These are phyloP conservation scores for Phalaenopsis equestris DNA, from an alignment of 106 monocot species.

Conservation along the genomic window DNA sequence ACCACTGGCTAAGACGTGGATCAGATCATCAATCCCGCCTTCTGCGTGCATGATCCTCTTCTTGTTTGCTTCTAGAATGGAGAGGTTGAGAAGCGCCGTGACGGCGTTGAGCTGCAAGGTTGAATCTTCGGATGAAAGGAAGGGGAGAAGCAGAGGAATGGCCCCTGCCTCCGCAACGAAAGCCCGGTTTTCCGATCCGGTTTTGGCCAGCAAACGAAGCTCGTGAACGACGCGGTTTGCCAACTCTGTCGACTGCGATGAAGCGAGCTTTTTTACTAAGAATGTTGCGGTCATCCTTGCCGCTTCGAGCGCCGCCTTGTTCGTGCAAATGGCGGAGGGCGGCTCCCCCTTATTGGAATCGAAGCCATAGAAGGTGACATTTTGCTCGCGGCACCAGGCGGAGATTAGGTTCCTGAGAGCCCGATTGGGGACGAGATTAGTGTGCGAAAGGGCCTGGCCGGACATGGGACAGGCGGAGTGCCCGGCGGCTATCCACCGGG, in stretches of 20 bases:
- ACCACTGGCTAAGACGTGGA: conserved; percentile 34
- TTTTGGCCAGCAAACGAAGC: conserved; percentile 47
- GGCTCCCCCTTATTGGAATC: not conserved
- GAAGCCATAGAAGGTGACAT: conserved; percentile 28
- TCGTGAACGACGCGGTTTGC: conserved; percentile 60
- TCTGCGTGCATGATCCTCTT: conserved; percentile 49
- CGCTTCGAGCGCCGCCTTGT: conserved; percentile 68
- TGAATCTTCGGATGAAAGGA: conserved; percentile 33
- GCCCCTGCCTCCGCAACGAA: conserved; percentile 64
- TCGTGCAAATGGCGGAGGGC: not conserved
- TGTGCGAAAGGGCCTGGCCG: conserved; percentile 41
- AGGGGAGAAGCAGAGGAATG: conserved; percentile 49
- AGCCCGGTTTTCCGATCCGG: conserved; percentile 38
- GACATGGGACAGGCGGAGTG: conserved; percentile 72
- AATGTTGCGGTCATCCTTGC: conserved; percentile 59
- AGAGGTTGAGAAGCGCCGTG: conserved; percentile 71
- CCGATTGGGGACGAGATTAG: conserved; percentile 48
- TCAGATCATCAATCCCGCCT: conserved; percentile 40
- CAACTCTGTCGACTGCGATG: conserved; percentile 18
- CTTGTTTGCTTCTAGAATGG: conserved; percentile 67
- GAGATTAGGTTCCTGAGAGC: conserved; percentile 52
- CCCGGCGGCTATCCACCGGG: conserved; percentile 52
- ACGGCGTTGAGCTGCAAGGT: conserved; percentile 62
- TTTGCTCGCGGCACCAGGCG: conserved; percentile 52
- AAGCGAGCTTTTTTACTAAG: conserved; percentile 41